Percentiles rank a stretch among this genome's conserved stretches.
Conservation (phyloP, 2,329 filamentous ascomycete genomes). For the Malbranchea zuffiana region DNA sequence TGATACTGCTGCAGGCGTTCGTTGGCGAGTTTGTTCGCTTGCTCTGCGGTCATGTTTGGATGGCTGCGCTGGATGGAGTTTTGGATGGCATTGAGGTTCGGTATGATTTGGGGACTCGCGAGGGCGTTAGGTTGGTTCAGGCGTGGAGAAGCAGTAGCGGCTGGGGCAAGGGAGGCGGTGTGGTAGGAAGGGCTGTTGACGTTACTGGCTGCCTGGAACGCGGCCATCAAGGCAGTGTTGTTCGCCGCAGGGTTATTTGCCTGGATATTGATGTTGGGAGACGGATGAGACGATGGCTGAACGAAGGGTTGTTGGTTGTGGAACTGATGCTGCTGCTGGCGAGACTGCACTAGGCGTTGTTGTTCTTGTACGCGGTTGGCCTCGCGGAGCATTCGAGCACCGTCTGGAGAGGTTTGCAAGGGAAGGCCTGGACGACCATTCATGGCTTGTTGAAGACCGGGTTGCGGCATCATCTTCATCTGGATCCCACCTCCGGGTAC, state of each 20-base stretch:
- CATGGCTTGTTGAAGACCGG: constrained; percentile 46
- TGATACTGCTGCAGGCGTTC: constrained; percentile 42
- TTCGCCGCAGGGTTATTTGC: constrained; percentile 31
- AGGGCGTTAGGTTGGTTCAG: constrained; percentile 41
- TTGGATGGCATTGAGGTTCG: constrained; percentile 44
- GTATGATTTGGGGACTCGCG: constrained; percentile 39
- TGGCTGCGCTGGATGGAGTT: constrained; percentile 43
- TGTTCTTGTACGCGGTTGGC: constrained; percentile 39
- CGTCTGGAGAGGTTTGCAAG: constrained; percentile 47
- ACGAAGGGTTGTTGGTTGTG: constrained; percentile 32
- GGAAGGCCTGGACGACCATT: constrained; percentile 29
- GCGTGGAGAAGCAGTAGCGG: constrained; percentile 38
- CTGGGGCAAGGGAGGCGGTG: constrained; percentile 25
- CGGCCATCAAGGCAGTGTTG: constrained; percentile 36
- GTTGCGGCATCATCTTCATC: constrained; percentile 45
- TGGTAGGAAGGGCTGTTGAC: constrained; percentile 37
- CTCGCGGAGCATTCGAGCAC: constrained; percentile 39
- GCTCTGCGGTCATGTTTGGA: constrained; percentile 43
- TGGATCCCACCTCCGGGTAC: constrained; percentile 46
- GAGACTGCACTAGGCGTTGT: constrained; percentile 52
- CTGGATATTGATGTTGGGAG: constrained; percentile 36
- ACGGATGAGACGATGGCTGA: constrained; percentile 34
- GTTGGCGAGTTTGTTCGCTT: constrained; percentile 43
- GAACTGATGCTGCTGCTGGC: constrained; percentile 33
- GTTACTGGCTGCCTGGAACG: constrained; percentile 32